phyloP scores from a whole-genome alignment of 805 yeast species.

The Candida glaebosa region DNA sequence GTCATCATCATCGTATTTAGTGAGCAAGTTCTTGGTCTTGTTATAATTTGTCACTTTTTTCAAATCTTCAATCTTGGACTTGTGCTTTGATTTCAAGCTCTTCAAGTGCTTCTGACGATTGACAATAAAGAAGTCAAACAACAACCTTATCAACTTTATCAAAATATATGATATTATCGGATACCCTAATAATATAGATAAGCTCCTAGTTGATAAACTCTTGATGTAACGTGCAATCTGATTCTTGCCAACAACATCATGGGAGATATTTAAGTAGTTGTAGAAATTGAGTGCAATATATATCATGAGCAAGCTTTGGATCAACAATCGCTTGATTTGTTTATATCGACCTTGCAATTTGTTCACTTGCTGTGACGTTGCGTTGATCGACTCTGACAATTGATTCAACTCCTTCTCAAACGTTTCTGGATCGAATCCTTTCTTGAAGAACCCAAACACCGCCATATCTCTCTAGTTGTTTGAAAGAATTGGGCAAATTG shows the following conservation, averaged over 20 bases:
- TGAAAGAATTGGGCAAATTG: not conserved
- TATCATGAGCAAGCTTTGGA: conserved; percentile 14
- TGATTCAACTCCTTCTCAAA: conserved; percentile 34
- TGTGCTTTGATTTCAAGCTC: conserved; percentile 43
- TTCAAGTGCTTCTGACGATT: conserved; percentile 17
- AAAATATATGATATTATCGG: conserved; percentile 22
- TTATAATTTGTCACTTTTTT: conserved; percentile 72
- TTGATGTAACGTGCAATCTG: conserved; percentile 20
- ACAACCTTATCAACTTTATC: conserved; percentile 13
- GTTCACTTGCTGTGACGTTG: conserved; percentile 22
- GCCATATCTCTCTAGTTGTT: conserved; percentile 17
- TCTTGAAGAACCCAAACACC: conserved; percentile 24
- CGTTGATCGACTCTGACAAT: conserved; percentile 24
- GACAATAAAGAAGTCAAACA: conserved; percentile 19
- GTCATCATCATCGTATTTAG: conserved; percentile 40
- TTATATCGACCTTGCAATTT: conserved; percentile 16
- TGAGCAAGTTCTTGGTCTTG: conserved; percentile 69
- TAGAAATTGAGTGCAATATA: conserved; percentile 23
- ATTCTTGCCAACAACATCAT: conserved; percentile 11
- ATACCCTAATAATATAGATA: conserved; percentile 15
- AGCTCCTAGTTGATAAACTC: conserved; percentile 19
- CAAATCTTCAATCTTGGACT: conserved; percentile 58
- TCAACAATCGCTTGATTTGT: conserved; percentile 12
- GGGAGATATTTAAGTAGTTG: conserved; percentile 18
- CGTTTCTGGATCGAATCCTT: conserved; percentile 25